Percentiles rank a stretch among this genome's conserved stretches.
These are phyloP conservation scores for Hygrocybe coccinea DNA, from an alignment of 768 basidiomycete genomes.

Conservation along the genomic window DNA sequence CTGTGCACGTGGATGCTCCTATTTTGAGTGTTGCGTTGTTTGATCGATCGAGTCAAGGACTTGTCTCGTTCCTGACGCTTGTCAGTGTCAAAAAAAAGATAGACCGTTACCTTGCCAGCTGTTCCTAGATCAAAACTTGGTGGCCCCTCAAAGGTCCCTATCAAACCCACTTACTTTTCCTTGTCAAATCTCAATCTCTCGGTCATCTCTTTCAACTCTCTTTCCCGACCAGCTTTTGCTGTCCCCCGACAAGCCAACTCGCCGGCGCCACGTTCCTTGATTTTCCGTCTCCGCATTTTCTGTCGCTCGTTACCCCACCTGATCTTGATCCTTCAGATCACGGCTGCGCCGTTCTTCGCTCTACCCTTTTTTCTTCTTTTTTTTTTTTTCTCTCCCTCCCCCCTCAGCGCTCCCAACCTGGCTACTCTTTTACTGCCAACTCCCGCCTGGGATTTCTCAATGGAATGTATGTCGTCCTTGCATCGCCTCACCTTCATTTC, in stretches of 20 bases:
- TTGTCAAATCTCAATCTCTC: not conserved
- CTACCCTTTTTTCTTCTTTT: not conserved
- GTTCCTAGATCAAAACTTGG: slow-evolving; percentile 32
- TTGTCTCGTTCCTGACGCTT: no score
- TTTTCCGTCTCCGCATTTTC: slow-evolving; percentile 8
- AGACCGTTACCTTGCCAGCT: slow-evolving; percentile 25
- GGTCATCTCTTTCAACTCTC: not conserved
- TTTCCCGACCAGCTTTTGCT: not conserved
- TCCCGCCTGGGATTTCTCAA: slow-evolving; percentile 25
- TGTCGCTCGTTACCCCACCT: slow-evolving; percentile 3
- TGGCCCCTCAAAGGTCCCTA: not conserved
- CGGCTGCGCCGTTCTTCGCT: slow-evolving; percentile 8
- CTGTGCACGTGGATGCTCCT: no score
- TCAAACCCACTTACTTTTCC: not conserved
- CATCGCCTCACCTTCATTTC: not conserved
- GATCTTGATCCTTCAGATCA: slow-evolving; percentile 6
- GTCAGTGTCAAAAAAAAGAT: no score
- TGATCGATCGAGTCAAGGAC: no score
- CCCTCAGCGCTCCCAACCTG: slow-evolving; percentile 15
- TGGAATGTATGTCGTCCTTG: slow-evolving; percentile 20
- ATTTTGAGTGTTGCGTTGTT: no score
- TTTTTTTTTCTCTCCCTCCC: no score
- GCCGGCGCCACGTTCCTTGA: slow-evolving; percentile 2
- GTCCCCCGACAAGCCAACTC: not conserved
- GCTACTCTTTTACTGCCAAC: slow-evolving; percentile 19